Evolutionary conservation across 495 filamentous ascomycete genomes (phyloP), one percentile per base, ranked within the genome.

Genomic region (Geoglossum glabrum): DNA sequence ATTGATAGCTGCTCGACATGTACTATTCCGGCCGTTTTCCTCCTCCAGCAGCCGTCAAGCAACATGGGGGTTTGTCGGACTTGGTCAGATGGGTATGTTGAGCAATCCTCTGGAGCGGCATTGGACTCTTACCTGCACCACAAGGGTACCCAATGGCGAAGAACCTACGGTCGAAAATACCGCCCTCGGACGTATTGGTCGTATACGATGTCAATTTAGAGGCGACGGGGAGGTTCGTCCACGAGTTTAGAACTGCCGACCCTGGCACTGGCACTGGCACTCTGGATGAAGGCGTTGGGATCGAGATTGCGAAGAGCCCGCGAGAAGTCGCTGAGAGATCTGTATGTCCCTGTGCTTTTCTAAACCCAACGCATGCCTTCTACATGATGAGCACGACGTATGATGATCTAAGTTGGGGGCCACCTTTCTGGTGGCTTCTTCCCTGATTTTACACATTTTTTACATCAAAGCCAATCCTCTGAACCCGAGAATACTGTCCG

Each of bases 81-180:
- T 94, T 28, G 87, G 87, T 8, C 84, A 86, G 64, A 94, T 94
- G 87, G 87, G 82, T 87, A 76, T 51, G 80, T 67, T 43, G 2
- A 50, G 40, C 55, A 38, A 40, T 1, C 45, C 15, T 57, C 26
- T 28, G 7, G 9, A 50, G 17, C 27, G n/a, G 40, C 61, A 30
- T 57, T 57, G n/a, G 49, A 47, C 19, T n/a, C 27, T 7, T 36
- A 51, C 31, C 47, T 13, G 21, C 19, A 47, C 13, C 25, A 21
- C 59, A 76, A n/a, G 86, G 86, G 1, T 90, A 85, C 58, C 81
- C 85, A 62, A 93, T 94, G 87, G 87, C 87, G n/a, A 79, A 78
- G 66, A 94, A 92, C 63, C 72, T 94, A 0, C 83, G 86, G 60
- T 73, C 80, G 27, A 90, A 89, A 64, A 79, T 92, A 10, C 73